Percentiles rank a stretch among this genome's conserved stretches.
Conservation (phyloP, 495 filamentous ascomycete genomes). For the Xylaria grammica region DNA sequence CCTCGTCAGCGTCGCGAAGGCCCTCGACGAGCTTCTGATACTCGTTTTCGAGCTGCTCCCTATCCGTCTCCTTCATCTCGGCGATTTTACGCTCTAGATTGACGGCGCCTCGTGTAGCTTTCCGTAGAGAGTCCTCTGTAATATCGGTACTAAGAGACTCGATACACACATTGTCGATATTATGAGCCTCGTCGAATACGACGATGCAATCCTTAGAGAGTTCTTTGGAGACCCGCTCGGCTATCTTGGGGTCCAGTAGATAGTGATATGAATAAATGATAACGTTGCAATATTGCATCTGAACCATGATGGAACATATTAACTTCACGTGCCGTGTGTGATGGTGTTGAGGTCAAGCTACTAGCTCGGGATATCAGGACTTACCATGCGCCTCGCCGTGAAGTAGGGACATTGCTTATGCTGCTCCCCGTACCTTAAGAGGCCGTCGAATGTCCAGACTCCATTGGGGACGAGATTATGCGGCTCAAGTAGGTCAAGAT, state of each 20-base stretch:
- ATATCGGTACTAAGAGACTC: slow-evolving; percentile 96
- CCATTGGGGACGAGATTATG: slow-evolving; percentile 92
- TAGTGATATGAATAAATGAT: slow-evolving; percentile 99
- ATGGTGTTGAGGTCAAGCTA: background rate
- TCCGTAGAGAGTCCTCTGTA: slow-evolving; percentile 89
- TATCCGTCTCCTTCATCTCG: slow-evolving; percentile 92
- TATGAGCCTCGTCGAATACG: slow-evolving; percentile 98
- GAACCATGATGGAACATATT: background rate
- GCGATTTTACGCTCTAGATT: slow-evolving; percentile 88
- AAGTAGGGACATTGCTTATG: slow-evolving; percentile 99
- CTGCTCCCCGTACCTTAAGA: slow-evolving; percentile 87
- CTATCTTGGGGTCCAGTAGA: slow-evolving; percentile 96
- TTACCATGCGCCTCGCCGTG: slow-evolving; percentile 89
- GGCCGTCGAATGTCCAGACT: slow-evolving; percentile 92
- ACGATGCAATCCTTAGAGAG: slow-evolving; percentile 98
- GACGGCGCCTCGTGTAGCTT: slow-evolving; percentile 84
- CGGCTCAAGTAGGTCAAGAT: slow-evolving; percentile 91
- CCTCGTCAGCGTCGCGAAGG: slow-evolving; percentile 83
- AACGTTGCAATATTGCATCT: slow-evolving; percentile 99
- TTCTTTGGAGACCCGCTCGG: slow-evolving; percentile 93
- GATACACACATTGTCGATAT: slow-evolving; percentile 99
- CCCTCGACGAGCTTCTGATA: slow-evolving; percentile 96
- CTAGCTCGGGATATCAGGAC: slow-evolving; percentile 24
- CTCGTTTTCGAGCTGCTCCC: slow-evolving; percentile 90
- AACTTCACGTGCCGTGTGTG: background rate